These are phyloP conservation scores for Rhododendron henanense DNA, from an alignment of 148 eudicot genomes.

Conservation along the genomic window DNA sequence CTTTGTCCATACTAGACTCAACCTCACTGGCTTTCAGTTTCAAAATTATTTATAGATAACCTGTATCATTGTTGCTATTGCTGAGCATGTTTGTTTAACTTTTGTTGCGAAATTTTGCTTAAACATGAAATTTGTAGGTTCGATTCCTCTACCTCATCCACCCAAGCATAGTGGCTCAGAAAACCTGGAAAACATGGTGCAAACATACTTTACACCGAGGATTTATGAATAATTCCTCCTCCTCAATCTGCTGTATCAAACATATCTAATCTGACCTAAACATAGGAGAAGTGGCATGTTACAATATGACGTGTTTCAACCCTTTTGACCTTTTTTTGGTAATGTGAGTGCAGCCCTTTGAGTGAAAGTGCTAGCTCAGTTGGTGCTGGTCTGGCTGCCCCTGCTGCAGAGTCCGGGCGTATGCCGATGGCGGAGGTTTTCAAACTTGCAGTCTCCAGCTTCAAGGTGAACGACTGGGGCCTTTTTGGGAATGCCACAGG, in stretches of 20 bases:
- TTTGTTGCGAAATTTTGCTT: not conserved
- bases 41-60: not conserved
- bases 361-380: slow-evolving; percentile 84
- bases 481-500: slow-evolving; percentile 49
- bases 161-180: not conserved
- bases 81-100: not conserved
- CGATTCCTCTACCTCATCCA: not conserved
- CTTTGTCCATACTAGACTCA: not conserved
- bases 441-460: slow-evolving; percentile 61
- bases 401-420: slow-evolving; percentile 72
- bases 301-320: not conserved
- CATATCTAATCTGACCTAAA: not conserved
- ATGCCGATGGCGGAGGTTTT: slow-evolving; percentile 74
- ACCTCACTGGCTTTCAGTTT: not conserved
- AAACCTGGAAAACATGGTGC: not conserved
- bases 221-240: not conserved
- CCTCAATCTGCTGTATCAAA: not conserved
- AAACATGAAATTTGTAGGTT: not conserved
- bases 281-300: not conserved
- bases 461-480: slow-evolving; percentile 84
- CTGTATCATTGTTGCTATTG: not conserved
- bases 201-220: not conserved
- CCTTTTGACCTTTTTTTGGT: not conserved
- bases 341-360: slow-evolving; percentile 55
- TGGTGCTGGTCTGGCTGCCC: slow-evolving; percentile 68